Base-by-base conservation (phyloP, 1,284 basidiomycete genomes). In the Ganoderma lingzhi region DNA sequence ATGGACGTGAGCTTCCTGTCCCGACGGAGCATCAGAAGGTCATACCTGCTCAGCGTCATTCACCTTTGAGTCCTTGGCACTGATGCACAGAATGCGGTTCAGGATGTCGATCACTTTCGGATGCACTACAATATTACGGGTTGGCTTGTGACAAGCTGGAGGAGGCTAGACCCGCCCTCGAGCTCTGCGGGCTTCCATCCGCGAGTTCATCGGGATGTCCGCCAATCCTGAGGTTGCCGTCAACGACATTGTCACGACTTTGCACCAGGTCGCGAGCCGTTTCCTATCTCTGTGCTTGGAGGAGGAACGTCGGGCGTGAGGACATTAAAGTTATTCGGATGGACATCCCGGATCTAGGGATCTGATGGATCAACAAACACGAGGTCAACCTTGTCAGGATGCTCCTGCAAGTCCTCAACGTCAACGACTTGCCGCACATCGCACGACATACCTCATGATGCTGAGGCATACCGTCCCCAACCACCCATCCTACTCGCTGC, bases 341-440 rank as follows among this genome's bases (percentile, higher is more conserved):
- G 0, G 82, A 85, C 65, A 89, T 91, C 17, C 88, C 92, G 1
- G 88, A 92, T 28, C 82, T 98, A 35, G 93, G 90, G 32, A 83
- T 89, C 53, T 90, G 88, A 73, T 98, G 96, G 95, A 87, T 97
- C 62, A 87, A 89, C 70, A 96, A 98, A 67, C 92, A 96, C 61
- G 94, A 98, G 79, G 87, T 95, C 58, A 97, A 99, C 76, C 91
- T 98, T 72, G 90, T 97, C 63, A 92, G 97, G 59, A 96, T 95
- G 5, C 87, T 99, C 42, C 84, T 99, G 59, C 97, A 97, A 78
- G 94, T 97, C 71, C 85, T n/a, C n/a, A n/a, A n/a, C n/a, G n/a
- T 99, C 63, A 99, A 99, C 79, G 97, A 99, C 78, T 94, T 98
- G 78, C 97, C n/a, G n/a, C n/a, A n/a, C n/a, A n/a, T n/a, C 98